Conservation (phyloP, 129 eudicot genomes). For the Helianthus annuus region DNA sequence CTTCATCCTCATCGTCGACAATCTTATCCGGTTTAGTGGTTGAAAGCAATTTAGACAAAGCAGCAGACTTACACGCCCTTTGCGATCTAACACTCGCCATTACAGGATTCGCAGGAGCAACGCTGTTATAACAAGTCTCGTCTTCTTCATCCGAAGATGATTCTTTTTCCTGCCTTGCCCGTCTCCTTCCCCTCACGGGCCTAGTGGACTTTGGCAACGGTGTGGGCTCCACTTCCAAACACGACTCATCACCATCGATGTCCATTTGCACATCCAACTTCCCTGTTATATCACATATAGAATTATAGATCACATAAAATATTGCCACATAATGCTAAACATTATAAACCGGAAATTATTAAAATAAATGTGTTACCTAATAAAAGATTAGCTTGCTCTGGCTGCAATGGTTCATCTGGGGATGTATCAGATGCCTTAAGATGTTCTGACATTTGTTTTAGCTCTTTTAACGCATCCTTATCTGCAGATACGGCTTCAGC, state of each 20-base stretch:
- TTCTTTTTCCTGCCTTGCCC: constrained; percentile 44
- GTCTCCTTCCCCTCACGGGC: constrained; percentile 55
- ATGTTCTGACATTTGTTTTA: constrained; percentile 64
- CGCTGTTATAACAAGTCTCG: constrained; percentile 49
- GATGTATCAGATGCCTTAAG: constrained; percentile 53
- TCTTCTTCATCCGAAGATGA: constrained; percentile 69
- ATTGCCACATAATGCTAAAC: background rate
- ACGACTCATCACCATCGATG: constrained; percentile 37
- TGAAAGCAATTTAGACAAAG: constrained; percentile 64
- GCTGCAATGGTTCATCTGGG: constrained; percentile 62
- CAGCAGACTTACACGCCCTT: constrained; percentile 94
- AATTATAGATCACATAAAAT: constrained; percentile 12
- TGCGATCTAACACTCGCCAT: constrained; percentile 64
- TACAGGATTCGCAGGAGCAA: constrained; percentile 44
- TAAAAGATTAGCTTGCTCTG: constrained; percentile 51
- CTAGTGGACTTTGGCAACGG: constrained; percentile 64
- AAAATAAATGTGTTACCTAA: constrained; percentile 47
- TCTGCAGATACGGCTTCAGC: constrained; percentile 60
- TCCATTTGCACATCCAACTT: constrained; percentile 54
- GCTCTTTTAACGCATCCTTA: constrained; percentile 69
- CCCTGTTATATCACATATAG: constrained; percentile 37
- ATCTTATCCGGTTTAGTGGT: constrained; percentile 39
- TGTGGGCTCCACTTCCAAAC: constrained; percentile 60
- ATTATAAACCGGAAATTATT: background rate
- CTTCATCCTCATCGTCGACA: constrained; percentile 38